Percentiles rank a stretch among this genome's conserved stretches.
Evolutionary conservation across 495 filamentous ascomycete species (phyloP).

Genomic region (Trichoderma orchidacearum): DNA sequence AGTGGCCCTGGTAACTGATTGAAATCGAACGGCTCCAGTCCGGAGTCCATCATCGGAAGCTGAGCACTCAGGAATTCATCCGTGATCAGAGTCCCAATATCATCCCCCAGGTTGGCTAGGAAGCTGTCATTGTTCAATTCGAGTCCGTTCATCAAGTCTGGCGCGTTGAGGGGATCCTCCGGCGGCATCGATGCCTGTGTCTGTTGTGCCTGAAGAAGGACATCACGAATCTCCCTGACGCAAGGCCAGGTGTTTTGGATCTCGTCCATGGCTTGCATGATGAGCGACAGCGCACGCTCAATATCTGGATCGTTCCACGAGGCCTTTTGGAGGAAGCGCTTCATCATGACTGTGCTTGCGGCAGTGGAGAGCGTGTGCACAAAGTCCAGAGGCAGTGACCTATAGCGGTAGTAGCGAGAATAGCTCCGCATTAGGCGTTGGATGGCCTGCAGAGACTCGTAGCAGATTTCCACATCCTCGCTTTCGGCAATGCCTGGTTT

Average conservation of each 20-base stretch:
- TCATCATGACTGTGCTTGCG: slow-evolving; percentile 17
- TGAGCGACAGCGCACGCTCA: slow-evolving; percentile 9
- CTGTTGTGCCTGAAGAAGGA: background rate
- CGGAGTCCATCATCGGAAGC: background rate
- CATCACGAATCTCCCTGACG: slow-evolving; percentile 5
- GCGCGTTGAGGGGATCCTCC: background rate
- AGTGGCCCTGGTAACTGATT: background rate
- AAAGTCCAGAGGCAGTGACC: slow-evolving; percentile 16
- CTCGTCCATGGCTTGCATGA: slow-evolving; percentile 15
- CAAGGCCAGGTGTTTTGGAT: slow-evolving; percentile 16
- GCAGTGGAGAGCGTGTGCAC: slow-evolving; percentile 19
- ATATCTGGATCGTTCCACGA: slow-evolving; percentile 11
- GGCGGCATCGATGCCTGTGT: background rate
- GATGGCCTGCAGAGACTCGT: slow-evolving; percentile 15
- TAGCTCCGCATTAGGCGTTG: slow-evolving; percentile 15
- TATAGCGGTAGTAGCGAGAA: slow-evolving; percentile 13
- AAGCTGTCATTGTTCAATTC: background rate
- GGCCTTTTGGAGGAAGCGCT: slow-evolving; percentile 11
- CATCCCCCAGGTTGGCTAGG: background rate
- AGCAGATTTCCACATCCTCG: slow-evolving; percentile 17
- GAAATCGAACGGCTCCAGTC: background rate
- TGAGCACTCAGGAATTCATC: background rate
- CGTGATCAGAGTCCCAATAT: background rate
- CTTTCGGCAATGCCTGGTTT: slow-evolving; percentile 4
- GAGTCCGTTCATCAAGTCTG: background rate